Percentiles rank a stretch among this genome's conserved stretches.
Conservation (phyloP, 805 yeast genomes). For the Starmerella floricola region DNA sequence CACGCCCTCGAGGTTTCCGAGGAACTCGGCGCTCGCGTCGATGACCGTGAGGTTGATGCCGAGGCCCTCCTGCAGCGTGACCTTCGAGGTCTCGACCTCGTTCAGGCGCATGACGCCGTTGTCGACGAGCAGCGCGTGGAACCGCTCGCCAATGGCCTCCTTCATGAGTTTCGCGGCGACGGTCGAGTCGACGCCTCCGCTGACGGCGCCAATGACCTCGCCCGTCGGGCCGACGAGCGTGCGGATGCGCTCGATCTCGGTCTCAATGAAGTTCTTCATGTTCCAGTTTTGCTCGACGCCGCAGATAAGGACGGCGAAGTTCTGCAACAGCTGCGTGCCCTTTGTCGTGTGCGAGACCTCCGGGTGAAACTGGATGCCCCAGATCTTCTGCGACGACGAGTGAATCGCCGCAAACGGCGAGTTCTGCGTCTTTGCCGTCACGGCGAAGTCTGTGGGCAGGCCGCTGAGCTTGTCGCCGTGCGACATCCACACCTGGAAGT, state of each 20-base stretch:
- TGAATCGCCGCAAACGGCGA: slow-evolving; percentile 94
- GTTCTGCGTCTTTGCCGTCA: slow-evolving; percentile 83
- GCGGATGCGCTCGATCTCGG: slow-evolving; percentile 88
- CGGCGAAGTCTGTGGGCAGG: slow-evolving; percentile 77
- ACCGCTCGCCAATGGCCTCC: slow-evolving; percentile 96
- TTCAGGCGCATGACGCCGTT: slow-evolving; percentile 94
- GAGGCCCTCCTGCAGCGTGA: slow-evolving; percentile 80
- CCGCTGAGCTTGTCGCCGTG: slow-evolving; percentile 93
- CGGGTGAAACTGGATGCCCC: slow-evolving; percentile 97
- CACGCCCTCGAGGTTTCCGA: slow-evolving; percentile 76
- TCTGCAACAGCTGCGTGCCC: slow-evolving; percentile 77
- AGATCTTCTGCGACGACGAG: slow-evolving; percentile 58
- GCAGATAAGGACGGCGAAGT: slow-evolving; percentile 89
- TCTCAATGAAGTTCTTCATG: slow-evolving; percentile 94
- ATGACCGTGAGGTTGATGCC: slow-evolving; percentile 91
- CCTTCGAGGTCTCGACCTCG: slow-evolving; percentile 80
- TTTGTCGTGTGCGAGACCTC: slow-evolving; percentile 93
- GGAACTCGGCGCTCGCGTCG: slow-evolving; percentile 85
- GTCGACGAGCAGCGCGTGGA: slow-evolving; percentile 96
- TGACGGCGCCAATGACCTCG: slow-evolving; percentile 98
- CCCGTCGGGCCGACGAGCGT: slow-evolving; percentile 91
- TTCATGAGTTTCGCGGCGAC: slow-evolving; percentile 97
- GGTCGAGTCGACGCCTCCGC: slow-evolving; percentile 99
- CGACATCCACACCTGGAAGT: slow-evolving; percentile 98
- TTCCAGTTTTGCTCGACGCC: slow-evolving; percentile 84